Base-by-base conservation (phyloP, 108 stramenopile genomes). In the Conticribra weissflogii region DNA sequence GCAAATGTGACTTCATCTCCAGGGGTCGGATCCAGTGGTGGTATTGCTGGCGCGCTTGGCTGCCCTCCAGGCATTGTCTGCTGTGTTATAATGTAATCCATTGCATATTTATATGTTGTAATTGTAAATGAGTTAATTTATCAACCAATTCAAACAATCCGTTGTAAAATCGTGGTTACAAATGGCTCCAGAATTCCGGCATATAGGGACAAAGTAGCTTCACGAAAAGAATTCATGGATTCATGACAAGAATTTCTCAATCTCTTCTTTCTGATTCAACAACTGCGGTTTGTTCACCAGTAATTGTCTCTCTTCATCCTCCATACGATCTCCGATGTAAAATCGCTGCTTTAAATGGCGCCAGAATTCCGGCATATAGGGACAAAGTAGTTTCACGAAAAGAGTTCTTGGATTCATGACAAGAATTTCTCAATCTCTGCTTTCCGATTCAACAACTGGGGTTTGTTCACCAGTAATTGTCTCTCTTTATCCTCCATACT, bases 61-160 rank as follows among this genome's bases (percentile, higher is more conserved):
- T 92, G 90, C 63, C 90, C 90, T 32, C 90, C 90, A 44, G 90
- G 90, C 50, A 86, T 92, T 27, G 79, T 65, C 14, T 65, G 76
- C 12, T 91, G 86, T 58, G 69, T 60, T 18, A 68, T 80, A n/a
- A 52, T 81, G 50, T 84, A 25, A 74, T n/a, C n/a, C n/a, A n/a
- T n/a, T n/a, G n/a, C n/a, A n/a, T n/a, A n/a, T n/a, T n/a, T n/a
- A n/a, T n/a, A n/a, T n/a, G n/a, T n/a, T n/a, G n/a, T n/a, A n/a
- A n/a, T n/a, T n/a, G n/a, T n/a, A n/a, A n/a, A n/a, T n/a, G n/a
- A n/a, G n/a, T n/a, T n/a, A n/a, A n/a, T n/a, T n/a, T n/a, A n/a
- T n/a, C n/a, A n/a, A n/a, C n/a, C n/a, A n/a, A n/a, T n/a, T n/a
- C n/a, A n/a, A n/a, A n/a, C n/a, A n/a, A n/a, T n/a, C n/a, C n/a